Conservation (phyloP, 1,284 basidiomycete genomes). For the Malassezia brasiliensis region DNA sequence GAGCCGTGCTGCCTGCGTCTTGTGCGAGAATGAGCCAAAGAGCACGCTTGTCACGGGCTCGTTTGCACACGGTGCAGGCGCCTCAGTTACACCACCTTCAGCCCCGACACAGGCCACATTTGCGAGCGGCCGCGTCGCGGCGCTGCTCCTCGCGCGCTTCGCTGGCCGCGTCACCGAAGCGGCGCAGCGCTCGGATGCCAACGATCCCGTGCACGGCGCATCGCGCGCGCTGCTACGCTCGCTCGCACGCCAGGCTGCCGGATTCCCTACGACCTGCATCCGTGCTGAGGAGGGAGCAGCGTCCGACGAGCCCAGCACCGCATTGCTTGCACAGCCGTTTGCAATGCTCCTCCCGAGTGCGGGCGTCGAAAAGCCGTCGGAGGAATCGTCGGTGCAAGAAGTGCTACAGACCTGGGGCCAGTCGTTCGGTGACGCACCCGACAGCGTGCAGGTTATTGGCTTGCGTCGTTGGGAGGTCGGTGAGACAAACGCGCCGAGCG, state of each 20-base stretch:
- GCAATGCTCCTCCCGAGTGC: slow-evolving; percentile 56
- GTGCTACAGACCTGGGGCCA: slow-evolving; percentile 64
- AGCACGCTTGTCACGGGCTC: slow-evolving; percentile 57
- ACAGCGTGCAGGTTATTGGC: slow-evolving; percentile 47
- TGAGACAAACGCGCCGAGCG: slow-evolving; percentile 28
- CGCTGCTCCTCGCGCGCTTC: slow-evolving; percentile 26
- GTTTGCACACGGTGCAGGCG: slow-evolving; percentile 62
- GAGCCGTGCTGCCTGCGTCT: slow-evolving; percentile 62
- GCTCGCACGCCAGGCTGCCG: slow-evolving; percentile 72
- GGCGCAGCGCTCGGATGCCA: slow-evolving; percentile 15
- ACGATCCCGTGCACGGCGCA: slow-evolving; percentile 15
- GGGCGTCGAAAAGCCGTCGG: slow-evolving; percentile 20
- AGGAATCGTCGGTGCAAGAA: slow-evolving; percentile 53
- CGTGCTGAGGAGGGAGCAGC: slow-evolving; percentile 27
- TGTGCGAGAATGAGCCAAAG: slow-evolving; percentile 54
- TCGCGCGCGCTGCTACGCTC: slow-evolving; percentile 61
- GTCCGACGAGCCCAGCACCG: slow-evolving; percentile 54
- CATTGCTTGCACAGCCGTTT: slow-evolving; percentile 70
- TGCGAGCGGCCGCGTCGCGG: slow-evolving; percentile 46
- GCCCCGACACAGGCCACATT: slow-evolving; percentile 57
- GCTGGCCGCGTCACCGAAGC: slow-evolving; percentile 23
- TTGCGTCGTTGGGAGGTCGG: slow-evolving; percentile 49
- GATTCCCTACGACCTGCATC: slow-evolving; percentile 66
- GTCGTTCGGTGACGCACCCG: slow-evolving; percentile 25
- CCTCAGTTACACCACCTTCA: slow-evolving; percentile 40